Conservation (phyloP, 345 rosid species). For the Euphorbia peplus region DNA sequence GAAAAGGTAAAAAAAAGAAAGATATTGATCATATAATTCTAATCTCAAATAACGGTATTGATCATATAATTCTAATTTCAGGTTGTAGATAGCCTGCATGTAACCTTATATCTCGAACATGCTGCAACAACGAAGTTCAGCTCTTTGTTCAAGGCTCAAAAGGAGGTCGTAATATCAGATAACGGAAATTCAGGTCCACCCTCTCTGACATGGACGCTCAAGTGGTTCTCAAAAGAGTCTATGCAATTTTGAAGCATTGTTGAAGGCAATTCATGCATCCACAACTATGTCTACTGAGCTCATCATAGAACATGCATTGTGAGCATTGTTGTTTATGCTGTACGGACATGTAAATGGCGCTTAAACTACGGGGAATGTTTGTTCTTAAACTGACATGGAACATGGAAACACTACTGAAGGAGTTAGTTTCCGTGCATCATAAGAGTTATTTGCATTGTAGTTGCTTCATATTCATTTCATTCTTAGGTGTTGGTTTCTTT, state of each 20-base stretch:
- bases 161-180: constrained; percentile 8
- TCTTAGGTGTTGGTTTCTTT: constrained; percentile 33
- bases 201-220: constrained; percentile 56
- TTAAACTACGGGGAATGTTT: too few species aligned
- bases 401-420: too few species aligned
- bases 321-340: constrained; percentile 10
- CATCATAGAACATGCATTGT: constrained; percentile 39
- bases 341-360: too few species aligned
- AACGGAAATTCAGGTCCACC: constrained; percentile 17
- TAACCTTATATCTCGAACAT: constrained; percentile 41
- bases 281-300: constrained; percentile 40
- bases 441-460: neutral
- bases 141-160: constrained; percentile 19
- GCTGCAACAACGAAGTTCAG: constrained; percentile 35
- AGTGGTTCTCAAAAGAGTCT: constrained; percentile 56
- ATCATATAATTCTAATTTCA: constrained; percentile 24
- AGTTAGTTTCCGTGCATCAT: too few species aligned
- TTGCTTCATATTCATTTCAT: constrained; percentile 43
- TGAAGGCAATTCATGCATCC: constrained; percentile 68
- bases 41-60: too few species aligned
- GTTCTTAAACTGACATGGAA: too few species aligned
- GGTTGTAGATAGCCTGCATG: constrained; percentile 45
- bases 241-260: constrained; percentile 54
- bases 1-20: neutral
- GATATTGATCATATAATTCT: too few species aligned